Evolutionary conservation across 352 stramenopile genomes (phyloP).

Genomic region (Pelagophyceae sp.): DNA sequence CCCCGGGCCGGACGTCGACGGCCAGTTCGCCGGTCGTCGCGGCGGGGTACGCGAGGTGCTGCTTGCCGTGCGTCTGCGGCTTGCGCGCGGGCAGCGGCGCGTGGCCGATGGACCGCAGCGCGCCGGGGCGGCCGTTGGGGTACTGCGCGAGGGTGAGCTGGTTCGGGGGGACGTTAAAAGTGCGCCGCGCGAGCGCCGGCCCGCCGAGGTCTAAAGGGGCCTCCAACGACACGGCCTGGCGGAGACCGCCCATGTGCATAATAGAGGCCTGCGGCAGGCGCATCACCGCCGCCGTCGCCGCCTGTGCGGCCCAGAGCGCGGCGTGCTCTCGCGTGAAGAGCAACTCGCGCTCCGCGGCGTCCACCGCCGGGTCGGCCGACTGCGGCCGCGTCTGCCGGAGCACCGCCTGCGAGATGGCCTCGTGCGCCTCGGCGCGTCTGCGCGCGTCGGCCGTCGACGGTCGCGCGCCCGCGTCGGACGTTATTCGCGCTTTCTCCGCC

Average conservation of each 20-base stretch:
- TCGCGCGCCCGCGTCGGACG: no score
- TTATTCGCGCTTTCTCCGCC: background rate
- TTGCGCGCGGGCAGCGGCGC: no score
- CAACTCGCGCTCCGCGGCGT: background rate
- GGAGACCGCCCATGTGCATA: no score
- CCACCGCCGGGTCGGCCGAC: background rate
- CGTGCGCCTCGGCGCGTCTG: background rate
- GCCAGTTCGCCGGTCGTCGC: background rate
- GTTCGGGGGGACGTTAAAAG: background rate
- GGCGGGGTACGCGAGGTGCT: background rate
- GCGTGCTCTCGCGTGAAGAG: background rate
- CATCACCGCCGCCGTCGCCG: background rate
- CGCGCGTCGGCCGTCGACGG: background rate
- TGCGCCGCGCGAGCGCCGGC: background rate
- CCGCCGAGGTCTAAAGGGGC: background rate
- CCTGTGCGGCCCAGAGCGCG: background rate
- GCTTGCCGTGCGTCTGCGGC: background rate
- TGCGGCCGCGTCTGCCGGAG: background rate
- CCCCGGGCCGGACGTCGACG: no score
- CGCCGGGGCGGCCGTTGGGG: constrained; percentile 2
- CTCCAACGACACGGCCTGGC: background rate
- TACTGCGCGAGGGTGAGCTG: background rate
- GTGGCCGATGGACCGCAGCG: background rate
- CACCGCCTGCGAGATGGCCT: background rate
- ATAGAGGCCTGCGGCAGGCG: background rate